Evolutionary conservation across 164 flowering plant species (phyloP).

Genomic region (Tetracentron sinense): DNA sequence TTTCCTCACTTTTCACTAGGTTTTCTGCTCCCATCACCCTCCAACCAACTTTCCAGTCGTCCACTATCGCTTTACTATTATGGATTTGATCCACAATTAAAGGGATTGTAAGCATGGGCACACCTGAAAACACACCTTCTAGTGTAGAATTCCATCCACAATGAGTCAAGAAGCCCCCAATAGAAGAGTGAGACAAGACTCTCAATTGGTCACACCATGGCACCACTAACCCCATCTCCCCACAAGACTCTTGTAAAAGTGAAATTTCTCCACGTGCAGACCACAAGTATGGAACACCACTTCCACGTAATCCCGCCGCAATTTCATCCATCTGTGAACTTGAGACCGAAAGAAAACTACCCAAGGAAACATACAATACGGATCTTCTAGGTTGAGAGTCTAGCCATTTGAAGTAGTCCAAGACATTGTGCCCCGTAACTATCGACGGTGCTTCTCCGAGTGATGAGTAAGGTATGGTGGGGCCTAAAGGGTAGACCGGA

Average conservation of each 20-base stretch:
- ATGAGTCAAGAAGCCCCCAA: conserved; percentile 70
- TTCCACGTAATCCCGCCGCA: conserved; percentile 22
- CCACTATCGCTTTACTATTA: conserved; percentile 42
- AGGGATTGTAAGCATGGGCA: conserved; percentile 61
- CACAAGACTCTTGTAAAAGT: conserved; percentile 21
- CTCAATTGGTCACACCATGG: conserved; percentile 70
- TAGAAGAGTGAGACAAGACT: conserved; percentile 53
- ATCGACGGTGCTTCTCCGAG: not conserved
- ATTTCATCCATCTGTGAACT: conserved; percentile 38
- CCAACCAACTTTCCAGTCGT: conserved; percentile 58
- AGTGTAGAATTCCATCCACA: no score
- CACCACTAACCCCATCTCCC: no score
- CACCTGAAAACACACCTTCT: conserved; percentile 46
- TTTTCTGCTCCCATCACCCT: conserved; percentile 21
- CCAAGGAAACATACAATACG: conserved; percentile 43
- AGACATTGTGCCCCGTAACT: conserved; percentile 12
- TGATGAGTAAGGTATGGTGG: conserved; percentile 30
- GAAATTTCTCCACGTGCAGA: conserved; percentile 35
- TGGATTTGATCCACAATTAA: conserved; percentile 41
- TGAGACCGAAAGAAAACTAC: conserved; percentile 35
- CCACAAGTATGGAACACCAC: conserved; percentile 38
- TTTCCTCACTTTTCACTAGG: conserved; percentile 33
- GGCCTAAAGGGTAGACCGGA: conserved; percentile 39
- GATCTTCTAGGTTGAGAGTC: conserved; percentile 33
- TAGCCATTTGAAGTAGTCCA: conserved; percentile 37